phyloP scores from a whole-genome alignment of 441 rosid species.

The Breynia disticha region DNA sequence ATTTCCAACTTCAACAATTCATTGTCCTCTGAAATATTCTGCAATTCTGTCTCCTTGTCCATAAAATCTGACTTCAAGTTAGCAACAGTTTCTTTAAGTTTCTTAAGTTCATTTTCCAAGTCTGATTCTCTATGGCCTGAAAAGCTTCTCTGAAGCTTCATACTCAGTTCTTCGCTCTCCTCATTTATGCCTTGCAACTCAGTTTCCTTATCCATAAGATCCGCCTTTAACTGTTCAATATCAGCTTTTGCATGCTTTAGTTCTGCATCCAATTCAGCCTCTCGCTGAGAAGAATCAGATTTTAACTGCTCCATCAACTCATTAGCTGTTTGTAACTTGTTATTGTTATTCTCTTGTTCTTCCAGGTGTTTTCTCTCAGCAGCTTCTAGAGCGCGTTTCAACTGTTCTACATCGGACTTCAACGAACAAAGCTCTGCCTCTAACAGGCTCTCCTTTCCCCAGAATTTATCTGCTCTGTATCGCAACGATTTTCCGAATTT shows the following conservation, averaged over 20 bases:
- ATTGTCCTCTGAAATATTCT: conserved; percentile 36
- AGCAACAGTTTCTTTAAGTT: conserved; percentile 30
- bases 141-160: conserved; percentile 32
- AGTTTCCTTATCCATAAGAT: conserved; percentile 58
- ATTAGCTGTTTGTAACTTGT: conserved; percentile 30
- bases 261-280: conserved; percentile 55
- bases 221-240: conserved; percentile 51
- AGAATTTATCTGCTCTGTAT: conserved; percentile 18
- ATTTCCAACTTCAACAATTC: conserved; percentile 39
- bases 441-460: conserved; percentile 23
- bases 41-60: conserved; percentile 52
- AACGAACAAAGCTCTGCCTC: conserved; percentile 42
- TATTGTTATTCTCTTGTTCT: conserved; percentile 27
- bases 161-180: conserved; percentile 58
- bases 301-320: conserved; percentile 40
- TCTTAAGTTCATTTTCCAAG: conserved; percentile 31
- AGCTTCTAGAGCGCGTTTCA: conserved; percentile 47
- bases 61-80: conserved; percentile 41
- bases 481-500: conserved; percentile 11
- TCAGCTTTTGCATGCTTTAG: conserved; percentile 69
- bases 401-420: conserved; percentile 42
- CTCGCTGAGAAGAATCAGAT: conserved; percentile 32
- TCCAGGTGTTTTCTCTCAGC: conserved; percentile 40
- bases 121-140: conserved; percentile 29
- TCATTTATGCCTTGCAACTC: conserved; percentile 54